A percentile compares a stretch with the other conserved stretches of the same genome.
These are phyloP conservation scores for Bathelium albidoporum DNA, from an alignment of 495 filamentous ascomycete genomes.

Conservation along the genomic window DNA sequence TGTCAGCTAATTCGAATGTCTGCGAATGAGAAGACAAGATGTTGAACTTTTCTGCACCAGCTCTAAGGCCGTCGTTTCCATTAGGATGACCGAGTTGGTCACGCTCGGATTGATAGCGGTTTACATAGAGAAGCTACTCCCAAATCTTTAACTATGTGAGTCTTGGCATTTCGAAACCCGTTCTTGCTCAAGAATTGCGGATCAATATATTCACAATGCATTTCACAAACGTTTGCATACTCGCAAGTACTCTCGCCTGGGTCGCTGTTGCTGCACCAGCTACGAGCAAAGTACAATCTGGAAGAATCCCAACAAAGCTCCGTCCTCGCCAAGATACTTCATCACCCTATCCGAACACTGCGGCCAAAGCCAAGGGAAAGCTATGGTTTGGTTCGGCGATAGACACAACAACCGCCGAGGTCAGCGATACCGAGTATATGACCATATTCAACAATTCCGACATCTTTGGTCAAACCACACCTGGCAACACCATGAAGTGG, in stretches of 20 bases:
- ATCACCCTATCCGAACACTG: conserved; percentile 1
- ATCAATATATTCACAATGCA: neutral
- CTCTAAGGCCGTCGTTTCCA: neutral
- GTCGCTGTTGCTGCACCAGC: neutral
- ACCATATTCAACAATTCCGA: conserved; percentile 34
- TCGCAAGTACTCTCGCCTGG: neutral
- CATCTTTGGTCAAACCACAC: conserved; percentile 43
- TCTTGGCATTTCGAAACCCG: neutral
- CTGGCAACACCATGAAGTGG: conserved; percentile 42
- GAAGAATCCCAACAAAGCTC: neutral
- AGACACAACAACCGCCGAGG: conserved; percentile 2
- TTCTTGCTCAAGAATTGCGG: neutral
- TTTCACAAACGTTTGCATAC: neutral
- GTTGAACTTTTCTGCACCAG: neutral
- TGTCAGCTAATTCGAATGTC: neutral
- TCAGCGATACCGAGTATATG: conserved; percentile 10
- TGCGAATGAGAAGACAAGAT: neutral
- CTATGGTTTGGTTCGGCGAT: conserved; percentile 8
- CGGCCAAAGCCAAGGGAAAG: conserved; percentile 7
- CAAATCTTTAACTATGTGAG: neutral
- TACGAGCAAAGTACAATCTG: neutral
- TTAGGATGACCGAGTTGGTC: neutral
- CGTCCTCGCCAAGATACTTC: neutral
- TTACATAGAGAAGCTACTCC: neutral
- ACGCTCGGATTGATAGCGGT: neutral